These are phyloP conservation scores for Claviceps spartinae DNA, from an alignment of 2,329 filamentous ascomycete genomes.

Conservation along the genomic window DNA sequence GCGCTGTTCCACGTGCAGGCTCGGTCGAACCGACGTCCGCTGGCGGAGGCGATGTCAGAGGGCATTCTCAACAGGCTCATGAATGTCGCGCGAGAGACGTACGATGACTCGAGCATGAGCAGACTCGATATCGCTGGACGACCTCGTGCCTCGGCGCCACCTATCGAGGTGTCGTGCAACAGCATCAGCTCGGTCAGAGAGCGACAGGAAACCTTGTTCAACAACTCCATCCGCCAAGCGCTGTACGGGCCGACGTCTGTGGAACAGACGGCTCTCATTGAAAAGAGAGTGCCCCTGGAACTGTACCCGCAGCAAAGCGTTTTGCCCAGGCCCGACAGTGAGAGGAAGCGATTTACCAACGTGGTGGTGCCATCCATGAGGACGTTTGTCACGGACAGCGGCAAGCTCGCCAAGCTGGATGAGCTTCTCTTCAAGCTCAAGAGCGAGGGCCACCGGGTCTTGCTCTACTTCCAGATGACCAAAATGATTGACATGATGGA, in stretches of 20 bases:
- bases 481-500: slow-evolving; percentile 99
- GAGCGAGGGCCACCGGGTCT: slow-evolving; percentile 79
- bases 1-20: slow-evolving; percentile 71
- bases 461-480: slow-evolving; percentile 99
- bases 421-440: slow-evolving; percentile 79
- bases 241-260: slow-evolving; percentile 52
- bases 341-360: slow-evolving; percentile 75
- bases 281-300: slow-evolving; percentile 53
- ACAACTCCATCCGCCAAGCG: slow-evolving; percentile 55
- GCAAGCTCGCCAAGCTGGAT: slow-evolving; percentile 87
- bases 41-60: slow-evolving; percentile 57
- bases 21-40: slow-evolving; percentile 49
- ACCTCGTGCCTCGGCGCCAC: slow-evolving; percentile 71
- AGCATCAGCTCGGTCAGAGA: slow-evolving; percentile 53
- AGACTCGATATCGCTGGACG: slow-evolving; percentile 70
- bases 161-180: slow-evolving; percentile 66
- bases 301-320: slow-evolving; percentile 50
- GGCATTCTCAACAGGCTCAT: slow-evolving; percentile 63
- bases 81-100: slow-evolving; percentile 58
- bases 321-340: slow-evolving; percentile 65
- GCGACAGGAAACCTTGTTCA: slow-evolving; percentile 66
- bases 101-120: slow-evolving; percentile 56
- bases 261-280: slow-evolving; percentile 64
- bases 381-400: slow-evolving; percentile 93
- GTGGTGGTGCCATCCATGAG: slow-evolving; percentile 93